Base-by-base conservation (phyloP, 352 stramenopile species). In the Globisporangium canariense region DNA sequence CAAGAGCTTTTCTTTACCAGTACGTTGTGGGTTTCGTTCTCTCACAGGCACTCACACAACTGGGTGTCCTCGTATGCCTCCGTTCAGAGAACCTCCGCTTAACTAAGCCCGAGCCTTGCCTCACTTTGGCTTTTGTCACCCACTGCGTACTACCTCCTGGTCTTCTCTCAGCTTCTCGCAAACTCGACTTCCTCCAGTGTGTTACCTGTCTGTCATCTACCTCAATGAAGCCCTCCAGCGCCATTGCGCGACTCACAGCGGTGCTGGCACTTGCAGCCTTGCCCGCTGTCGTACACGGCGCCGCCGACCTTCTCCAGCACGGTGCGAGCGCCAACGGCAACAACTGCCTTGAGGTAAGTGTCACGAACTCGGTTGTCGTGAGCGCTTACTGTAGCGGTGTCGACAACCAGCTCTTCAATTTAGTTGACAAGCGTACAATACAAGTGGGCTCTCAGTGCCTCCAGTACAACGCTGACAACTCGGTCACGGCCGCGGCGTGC, bases 391-490 rank as follows among this genome's bases (percentile, higher is more conserved):
- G 38, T 14, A 28, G 14, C 36, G 55, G 55, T 13, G 55, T 8
- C 10, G 22, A 30, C 32, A 47, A 9, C 9, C 55, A 60, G 55
- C 55, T 60, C 2, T 60, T 60, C 55, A 14, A 22, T 3, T 22
- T 60, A 38, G 55, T 49, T 13, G 38, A 28, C 28, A 22, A 11
- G 4, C 55, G 38, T 22, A 60, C 55, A 3, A 22, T 60, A 13
- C 55, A 13, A 1, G n/a, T 51, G 1, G 20, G 38, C 2, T 20
- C 40, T n/a, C 40, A n/a, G 55, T 51, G 55, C 38, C 55, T 60
- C 20, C 55, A 60, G 38, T 60, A 51, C 55, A 22, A 22, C 30
- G n/a, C 9, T 8, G 55, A 60, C n/a, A 60, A 60, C 38, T 60
- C 38, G 9, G 55, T 60, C 38, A 50, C 18, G 5, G 55, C 38